Evolutionary conservation across 2,329 filamentous ascomycete genomes (phyloP).

Genomic region (Clarireedia homoeocarpa): DNA sequence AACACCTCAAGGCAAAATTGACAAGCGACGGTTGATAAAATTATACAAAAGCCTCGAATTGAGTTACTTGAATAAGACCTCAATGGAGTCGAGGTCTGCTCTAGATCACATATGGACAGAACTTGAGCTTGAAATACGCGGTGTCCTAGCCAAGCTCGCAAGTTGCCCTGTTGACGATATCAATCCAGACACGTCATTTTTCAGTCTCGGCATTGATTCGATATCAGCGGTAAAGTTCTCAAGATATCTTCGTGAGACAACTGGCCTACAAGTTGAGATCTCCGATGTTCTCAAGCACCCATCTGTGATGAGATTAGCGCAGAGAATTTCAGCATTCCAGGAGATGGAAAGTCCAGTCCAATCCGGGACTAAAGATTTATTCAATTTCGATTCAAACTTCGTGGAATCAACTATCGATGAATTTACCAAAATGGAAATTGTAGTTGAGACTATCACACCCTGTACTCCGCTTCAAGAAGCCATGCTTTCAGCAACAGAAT

Average conservation of each 20-base stretch:
- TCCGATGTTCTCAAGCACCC: constrained; percentile 62
- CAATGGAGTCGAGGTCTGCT: constrained; percentile 10
- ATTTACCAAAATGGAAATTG: constrained; percentile 19
- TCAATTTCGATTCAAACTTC: constrained; percentile 21
- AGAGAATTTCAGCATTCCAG: constrained; percentile 19
- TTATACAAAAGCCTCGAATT: constrained; percentile 40
- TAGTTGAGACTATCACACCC: constrained; percentile 55
- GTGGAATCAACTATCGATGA: constrained; percentile 10
- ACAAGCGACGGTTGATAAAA: constrained; percentile 46
- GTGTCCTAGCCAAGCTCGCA: constrained; percentile 24
- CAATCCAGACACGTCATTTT: constrained; percentile 61
- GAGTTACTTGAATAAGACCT: constrained; percentile 35
- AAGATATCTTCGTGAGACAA: constrained; percentile 41
- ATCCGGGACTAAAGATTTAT: constrained; percentile 8
- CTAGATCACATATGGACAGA: constrained; percentile 38
- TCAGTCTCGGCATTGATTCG: constrained; percentile 74
- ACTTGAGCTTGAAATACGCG: constrained; percentile 48
- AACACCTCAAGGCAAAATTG: constrained; percentile 68
- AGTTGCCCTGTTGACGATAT: constrained; percentile 39
- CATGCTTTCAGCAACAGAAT: constrained; percentile 60
- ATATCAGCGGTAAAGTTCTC: constrained; percentile 70
- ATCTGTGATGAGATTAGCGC: constrained; percentile 54
- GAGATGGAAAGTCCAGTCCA: neutral
- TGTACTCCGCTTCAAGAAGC: constrained; percentile 85
- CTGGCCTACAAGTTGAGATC: constrained; percentile 49